Conservation (phyloP, 352 stramenopile genomes). For the Phytophthora hybrid region DNA sequence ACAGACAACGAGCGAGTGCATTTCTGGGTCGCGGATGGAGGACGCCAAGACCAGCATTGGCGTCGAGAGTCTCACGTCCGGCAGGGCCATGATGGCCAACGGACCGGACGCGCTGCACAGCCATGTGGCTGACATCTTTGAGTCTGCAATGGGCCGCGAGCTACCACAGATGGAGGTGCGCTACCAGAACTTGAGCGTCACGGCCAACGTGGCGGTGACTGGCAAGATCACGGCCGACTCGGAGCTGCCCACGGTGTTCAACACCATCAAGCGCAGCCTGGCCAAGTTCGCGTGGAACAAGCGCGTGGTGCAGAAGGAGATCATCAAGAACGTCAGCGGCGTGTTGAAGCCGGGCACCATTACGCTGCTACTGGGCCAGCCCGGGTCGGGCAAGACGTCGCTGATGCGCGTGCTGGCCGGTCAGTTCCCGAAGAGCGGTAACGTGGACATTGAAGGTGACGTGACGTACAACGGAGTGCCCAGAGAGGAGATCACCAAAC, state of each 20-base stretch:
- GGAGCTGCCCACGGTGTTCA: constrained; percentile 50
- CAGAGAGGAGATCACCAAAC: constrained; percentile 28
- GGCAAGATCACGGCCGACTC: constrained; percentile 35
- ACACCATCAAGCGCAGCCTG: constrained; percentile 34
- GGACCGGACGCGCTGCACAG: constrained; percentile 49
- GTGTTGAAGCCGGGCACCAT: constrained; percentile 53
- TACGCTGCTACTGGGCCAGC: constrained; percentile 43
- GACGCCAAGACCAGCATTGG: not conserved
- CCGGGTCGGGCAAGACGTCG: constrained; percentile 41
- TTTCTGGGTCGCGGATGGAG: not conserved
- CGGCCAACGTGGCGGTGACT: constrained; percentile 38
- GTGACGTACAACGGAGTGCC: constrained; percentile 43
- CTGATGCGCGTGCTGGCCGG: constrained; percentile 46
- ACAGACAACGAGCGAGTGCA: not conserved
- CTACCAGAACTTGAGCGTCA: constrained; percentile 57
- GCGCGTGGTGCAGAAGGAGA: constrained; percentile 39
- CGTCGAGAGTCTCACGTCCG: constrained; percentile 12
- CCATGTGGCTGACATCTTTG: constrained; percentile 43
- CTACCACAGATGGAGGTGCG: constrained; percentile 72
- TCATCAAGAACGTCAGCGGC: constrained; percentile 42
- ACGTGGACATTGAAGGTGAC: constrained; percentile 36
- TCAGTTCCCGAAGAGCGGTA: constrained; percentile 35
- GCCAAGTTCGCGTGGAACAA: constrained; percentile 41
- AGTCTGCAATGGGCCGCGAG: constrained; percentile 45
- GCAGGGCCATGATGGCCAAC: constrained; percentile 46